A percentile compares a stretch with the other conserved stretches of the same genome.
These are phyloP conservation scores for Coccomyxa sp. DNA, from an alignment of 139 green algal genomes.

Conservation along the genomic window DNA sequence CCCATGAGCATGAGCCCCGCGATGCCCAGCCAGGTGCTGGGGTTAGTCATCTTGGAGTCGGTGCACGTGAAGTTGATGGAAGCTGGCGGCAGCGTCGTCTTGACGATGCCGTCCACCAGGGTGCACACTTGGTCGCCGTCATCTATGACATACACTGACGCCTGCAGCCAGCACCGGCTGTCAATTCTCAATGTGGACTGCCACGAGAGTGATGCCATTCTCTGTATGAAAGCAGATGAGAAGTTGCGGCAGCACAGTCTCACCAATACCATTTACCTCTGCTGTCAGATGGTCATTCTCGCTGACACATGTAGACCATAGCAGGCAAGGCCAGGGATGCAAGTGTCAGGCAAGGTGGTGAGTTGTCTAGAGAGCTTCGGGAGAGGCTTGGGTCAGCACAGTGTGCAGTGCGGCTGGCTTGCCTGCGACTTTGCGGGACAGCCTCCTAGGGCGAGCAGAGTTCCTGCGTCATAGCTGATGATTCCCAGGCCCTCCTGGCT, in stretches of 20 bases:
- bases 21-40: constrained; percentile 72
- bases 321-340: too few relatives aligned
- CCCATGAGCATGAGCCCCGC: constrained; percentile 60
- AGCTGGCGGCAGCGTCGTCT: neutral
- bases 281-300: too few relatives aligned
- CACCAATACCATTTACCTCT: too few relatives aligned
- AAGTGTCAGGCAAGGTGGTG: too few relatives aligned
- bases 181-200: neutral
- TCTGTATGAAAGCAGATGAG: too few relatives aligned
- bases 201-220: neutral
- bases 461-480: constrained; percentile 59
- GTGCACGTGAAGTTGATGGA: constrained; percentile 10
- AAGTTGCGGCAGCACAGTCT: too few relatives aligned
- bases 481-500: constrained; percentile 64
- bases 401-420: neutral
- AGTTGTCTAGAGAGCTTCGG: too few relatives aligned
- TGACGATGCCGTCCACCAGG: neutral
- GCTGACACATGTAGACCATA: too few relatives aligned
- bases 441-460: constrained; percentile 50
- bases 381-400: too few relatives aligned
- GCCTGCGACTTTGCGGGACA: neutral
- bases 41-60: constrained; percentile 10
- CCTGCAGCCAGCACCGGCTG: neutral
- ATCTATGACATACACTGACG: neutral
- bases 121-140: neutral